Conservation (phyloP, 2,329 filamentous ascomycete genomes). For the Mycosphaerella sp. region DNA sequence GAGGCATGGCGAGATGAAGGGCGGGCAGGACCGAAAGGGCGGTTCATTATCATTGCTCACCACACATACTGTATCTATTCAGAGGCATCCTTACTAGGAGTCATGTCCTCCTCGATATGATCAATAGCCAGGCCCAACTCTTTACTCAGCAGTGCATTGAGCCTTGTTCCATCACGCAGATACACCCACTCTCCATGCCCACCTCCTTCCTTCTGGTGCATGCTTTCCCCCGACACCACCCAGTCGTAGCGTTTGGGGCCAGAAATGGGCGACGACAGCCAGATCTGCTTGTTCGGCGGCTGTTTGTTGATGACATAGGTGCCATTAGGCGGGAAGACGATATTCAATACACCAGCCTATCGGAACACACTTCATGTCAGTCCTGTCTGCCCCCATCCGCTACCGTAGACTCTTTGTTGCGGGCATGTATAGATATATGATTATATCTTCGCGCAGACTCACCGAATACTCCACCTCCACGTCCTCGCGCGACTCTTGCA, state of each 20-base stretch:
- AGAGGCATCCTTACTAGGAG: constrained; percentile 25
- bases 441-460: too few relatives aligned
- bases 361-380: constrained; percentile 6
- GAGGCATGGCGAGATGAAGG: background rate
- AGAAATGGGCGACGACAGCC: constrained; percentile 85
- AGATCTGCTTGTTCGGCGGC: constrained; percentile 94
- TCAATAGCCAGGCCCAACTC: constrained; percentile 67
- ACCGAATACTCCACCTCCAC: constrained; percentile 88
- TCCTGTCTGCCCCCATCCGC: constrained; percentile 1
- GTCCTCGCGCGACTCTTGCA: constrained; percentile 66
- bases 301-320: constrained; percentile 98
- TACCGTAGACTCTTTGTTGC: background rate
- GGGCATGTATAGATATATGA: background rate
- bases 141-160: constrained; percentile 65
- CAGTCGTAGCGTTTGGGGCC: constrained; percentile 95
- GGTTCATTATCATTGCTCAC: background rate
- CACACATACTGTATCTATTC: constrained; percentile 17
- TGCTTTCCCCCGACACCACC: constrained; percentile 65
- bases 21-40: too few relatives aligned
- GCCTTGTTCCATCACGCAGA: constrained; percentile 68
- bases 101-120: constrained; percentile 26
- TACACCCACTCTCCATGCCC: constrained; percentile 79
- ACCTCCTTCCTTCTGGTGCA: constrained; percentile 73
- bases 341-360: constrained; percentile 78
- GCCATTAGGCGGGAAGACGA: constrained; percentile 63